A percentile compares a stretch with the other conserved stretches of the same genome.
These are phyloP conservation scores for Falciphora oryzae DNA, from an alignment of 2,329 filamentous ascomycete species.

Conservation along the genomic window DNA sequence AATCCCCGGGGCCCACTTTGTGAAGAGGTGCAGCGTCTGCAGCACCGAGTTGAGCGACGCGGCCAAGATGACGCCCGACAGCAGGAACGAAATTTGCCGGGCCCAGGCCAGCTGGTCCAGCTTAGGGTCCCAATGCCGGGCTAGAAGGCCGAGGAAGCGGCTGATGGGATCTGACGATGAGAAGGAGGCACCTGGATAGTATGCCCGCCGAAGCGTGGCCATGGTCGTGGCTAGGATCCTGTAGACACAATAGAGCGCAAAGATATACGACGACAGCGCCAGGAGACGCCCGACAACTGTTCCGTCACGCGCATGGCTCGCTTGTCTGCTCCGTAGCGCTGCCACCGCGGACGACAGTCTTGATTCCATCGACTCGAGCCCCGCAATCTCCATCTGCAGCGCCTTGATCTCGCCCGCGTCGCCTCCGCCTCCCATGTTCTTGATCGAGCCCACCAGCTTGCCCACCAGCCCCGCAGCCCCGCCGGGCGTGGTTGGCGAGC, in stretches of 20 bases:
- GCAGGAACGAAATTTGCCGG: constrained; percentile 75
- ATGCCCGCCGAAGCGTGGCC: constrained; percentile 58
- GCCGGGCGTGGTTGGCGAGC: constrained; percentile 15
- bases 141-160: constrained; percentile 72
- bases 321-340: constrained; percentile 56
- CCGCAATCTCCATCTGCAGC: constrained; percentile 69
- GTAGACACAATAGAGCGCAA: constrained; percentile 80
- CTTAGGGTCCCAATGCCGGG: constrained; percentile 76
- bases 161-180: constrained; percentile 76
- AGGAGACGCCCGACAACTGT: constrained; percentile 62
- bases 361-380: constrained; percentile 73
- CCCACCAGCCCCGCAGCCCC: constrained; percentile 43
- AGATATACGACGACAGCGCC: constrained; percentile 57
- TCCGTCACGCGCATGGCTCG: constrained; percentile 59
- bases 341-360: constrained; percentile 62
- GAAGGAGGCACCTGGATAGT: constrained; percentile 45
- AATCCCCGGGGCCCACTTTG: constrained; percentile 66
- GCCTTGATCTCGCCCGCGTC: constrained; percentile 57
- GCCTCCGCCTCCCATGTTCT: constrained; percentile 41
- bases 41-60: constrained; percentile 76
- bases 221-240: constrained; percentile 68
- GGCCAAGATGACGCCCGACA: constrained; percentile 77
- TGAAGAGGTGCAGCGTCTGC: constrained; percentile 80
- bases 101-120: constrained; percentile 80
- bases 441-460: constrained; percentile 10